Evolutionary conservation across 768 basidiomycete genomes (phyloP).

Genomic region (Leccinellum rugosiceps): DNA sequence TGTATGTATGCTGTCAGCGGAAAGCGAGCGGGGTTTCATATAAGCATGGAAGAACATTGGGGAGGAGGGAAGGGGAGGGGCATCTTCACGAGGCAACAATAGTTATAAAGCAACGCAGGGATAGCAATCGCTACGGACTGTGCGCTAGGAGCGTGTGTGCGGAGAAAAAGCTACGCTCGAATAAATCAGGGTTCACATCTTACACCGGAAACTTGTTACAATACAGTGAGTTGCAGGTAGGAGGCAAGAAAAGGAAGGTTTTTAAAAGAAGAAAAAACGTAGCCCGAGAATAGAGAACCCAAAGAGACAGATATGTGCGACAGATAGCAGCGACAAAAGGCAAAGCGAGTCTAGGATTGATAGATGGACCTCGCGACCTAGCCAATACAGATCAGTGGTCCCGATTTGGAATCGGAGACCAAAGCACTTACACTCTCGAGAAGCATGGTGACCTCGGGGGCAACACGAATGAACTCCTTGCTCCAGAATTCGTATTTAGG

Average conservation of each 20-base stretch:
- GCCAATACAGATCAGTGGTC: slow-evolving; percentile 1
- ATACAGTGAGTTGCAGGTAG: slow-evolving; percentile 69
- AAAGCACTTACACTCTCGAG: slow-evolving; percentile 69
- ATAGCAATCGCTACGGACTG: slow-evolving; percentile 13
- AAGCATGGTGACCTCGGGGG: slow-evolving; percentile 81
- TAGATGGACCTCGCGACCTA: slow-evolving; percentile 80
- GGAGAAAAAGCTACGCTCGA: slow-evolving; percentile 18
- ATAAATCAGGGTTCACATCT: slow-evolving; percentile 45
- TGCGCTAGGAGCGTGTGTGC: slow-evolving; percentile 13
- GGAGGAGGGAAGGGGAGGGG: neutral
- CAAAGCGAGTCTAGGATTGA: slow-evolving; percentile 63
- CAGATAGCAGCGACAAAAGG: slow-evolving; percentile 73
- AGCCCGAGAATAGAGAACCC: slow-evolving; percentile 40
- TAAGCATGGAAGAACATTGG: slow-evolving; percentile 12
- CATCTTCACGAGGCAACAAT: neutral
- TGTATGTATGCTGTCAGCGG: slow-evolving; percentile 8
- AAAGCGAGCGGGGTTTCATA: slow-evolving; percentile 11
- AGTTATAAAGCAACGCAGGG: neutral
- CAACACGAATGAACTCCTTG: slow-evolving; percentile 80
- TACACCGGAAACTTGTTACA: slow-evolving; percentile 64
- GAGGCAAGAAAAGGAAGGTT: slow-evolving; percentile 19
- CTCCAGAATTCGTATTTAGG: slow-evolving; percentile 89
- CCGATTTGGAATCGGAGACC: neutral
- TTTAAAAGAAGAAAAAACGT: slow-evolving; percentile 8
- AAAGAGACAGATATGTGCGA: slow-evolving; percentile 72